phyloP scores from a whole-genome alignment of 2,329 filamentous ascomycete genomes.

The Microcyclospora pomicola region DNA sequence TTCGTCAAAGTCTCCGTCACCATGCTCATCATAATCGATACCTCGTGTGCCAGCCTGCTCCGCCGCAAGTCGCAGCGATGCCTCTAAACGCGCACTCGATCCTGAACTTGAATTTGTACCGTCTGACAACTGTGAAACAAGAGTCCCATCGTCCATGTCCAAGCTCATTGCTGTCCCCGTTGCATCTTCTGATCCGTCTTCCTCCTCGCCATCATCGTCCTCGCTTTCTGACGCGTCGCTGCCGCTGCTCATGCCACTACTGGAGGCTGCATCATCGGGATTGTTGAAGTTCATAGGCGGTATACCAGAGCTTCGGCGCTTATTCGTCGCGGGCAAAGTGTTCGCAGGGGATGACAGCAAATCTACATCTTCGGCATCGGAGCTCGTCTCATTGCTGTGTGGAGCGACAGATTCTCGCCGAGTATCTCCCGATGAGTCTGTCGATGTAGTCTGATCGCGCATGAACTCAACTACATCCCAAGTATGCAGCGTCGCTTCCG shows the following conservation, averaged over 20 bases:
- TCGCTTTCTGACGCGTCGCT: constrained; percentile 27
- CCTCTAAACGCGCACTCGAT: constrained; percentile 62
- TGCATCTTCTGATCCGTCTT: constrained; percentile 40
- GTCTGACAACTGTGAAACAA: constrained; percentile 13
- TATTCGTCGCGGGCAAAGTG: constrained; percentile 52
- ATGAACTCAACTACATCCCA: constrained; percentile 87
- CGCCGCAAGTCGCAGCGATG: constrained; percentile 62
- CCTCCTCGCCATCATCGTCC: constrained; percentile 41
- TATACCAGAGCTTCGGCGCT: constrained; percentile 54
- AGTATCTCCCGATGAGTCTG: constrained; percentile 56
- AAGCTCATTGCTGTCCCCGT: constrained; percentile 73
- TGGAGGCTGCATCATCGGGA: constrained; percentile 53
- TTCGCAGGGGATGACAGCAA: constrained; percentile 23
- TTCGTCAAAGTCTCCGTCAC: constrained; percentile 24
- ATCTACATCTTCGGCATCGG: constrained; percentile 31
- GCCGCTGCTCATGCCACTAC: constrained; percentile 61
- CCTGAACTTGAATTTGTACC: constrained; percentile 38
- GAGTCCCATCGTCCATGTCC: constrained; percentile 43
- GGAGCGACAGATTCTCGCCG: constrained; percentile 54
- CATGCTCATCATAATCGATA: constrained; percentile 44
- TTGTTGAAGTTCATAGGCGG: constrained; percentile 51
- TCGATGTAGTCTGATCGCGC: constrained; percentile 71
- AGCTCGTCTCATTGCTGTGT: constrained; percentile 16
- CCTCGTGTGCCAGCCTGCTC: constrained; percentile 60
- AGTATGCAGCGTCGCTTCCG: constrained; percentile 91